A percentile compares a stretch with the other conserved stretches of the same genome.
Evolutionary conservation across 345 rosid species (phyloP).

Genomic region (Eucalyptus regnans): DNA sequence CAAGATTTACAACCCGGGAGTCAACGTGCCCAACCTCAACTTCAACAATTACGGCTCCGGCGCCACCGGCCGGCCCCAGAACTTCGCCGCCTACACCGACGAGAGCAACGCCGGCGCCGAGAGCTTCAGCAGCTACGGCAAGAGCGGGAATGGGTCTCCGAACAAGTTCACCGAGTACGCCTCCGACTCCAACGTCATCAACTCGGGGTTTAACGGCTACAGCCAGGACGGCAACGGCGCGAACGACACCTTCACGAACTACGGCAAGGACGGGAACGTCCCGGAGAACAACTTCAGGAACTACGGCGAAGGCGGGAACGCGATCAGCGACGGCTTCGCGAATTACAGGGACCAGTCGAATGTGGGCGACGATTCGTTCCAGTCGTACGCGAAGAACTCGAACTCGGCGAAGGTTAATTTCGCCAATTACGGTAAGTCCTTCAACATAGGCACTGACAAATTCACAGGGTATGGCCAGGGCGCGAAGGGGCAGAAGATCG

Average conservation of each 20-base stretch:
- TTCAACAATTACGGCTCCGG: slow-evolving; percentile 10
- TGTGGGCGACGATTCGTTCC: slow-evolving; percentile 13
- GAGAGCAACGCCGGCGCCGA: slow-evolving; percentile 19
- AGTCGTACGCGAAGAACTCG: slow-evolving; percentile 21
- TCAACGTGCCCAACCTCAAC: slow-evolving; percentile 22
- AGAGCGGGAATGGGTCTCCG: slow-evolving; percentile 13
- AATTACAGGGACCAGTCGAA: slow-evolving; percentile 11
- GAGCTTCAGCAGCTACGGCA: slow-evolving; percentile 23
- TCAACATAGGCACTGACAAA: slow-evolving; percentile 14
- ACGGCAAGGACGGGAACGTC: slow-evolving; percentile 24
- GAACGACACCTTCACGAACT: slow-evolving; percentile 17
- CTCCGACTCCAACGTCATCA: slow-evolving; percentile 18
- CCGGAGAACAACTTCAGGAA: slow-evolving; percentile 10
- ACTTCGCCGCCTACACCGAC: slow-evolving; percentile 11
- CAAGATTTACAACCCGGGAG: slow-evolving; percentile 7
- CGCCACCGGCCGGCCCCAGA: slow-evolving; percentile 7
- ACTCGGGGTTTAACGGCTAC: slow-evolving; percentile 22
- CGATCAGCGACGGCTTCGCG: not conserved
- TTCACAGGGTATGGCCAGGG: slow-evolving; percentile 19
- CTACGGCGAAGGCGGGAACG: not conserved
- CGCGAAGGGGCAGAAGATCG: slow-evolving; percentile 1
- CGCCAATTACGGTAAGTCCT: slow-evolving; percentile 13
- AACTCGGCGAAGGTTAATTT: slow-evolving; percentile 7
- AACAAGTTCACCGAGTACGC: slow-evolving; percentile 20
- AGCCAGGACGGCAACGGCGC: slow-evolving; percentile 20